These are phyloP conservation scores for Nitzschia sp. DNA, from an alignment of 108 stramenopile species.

Conservation along the genomic window DNA sequence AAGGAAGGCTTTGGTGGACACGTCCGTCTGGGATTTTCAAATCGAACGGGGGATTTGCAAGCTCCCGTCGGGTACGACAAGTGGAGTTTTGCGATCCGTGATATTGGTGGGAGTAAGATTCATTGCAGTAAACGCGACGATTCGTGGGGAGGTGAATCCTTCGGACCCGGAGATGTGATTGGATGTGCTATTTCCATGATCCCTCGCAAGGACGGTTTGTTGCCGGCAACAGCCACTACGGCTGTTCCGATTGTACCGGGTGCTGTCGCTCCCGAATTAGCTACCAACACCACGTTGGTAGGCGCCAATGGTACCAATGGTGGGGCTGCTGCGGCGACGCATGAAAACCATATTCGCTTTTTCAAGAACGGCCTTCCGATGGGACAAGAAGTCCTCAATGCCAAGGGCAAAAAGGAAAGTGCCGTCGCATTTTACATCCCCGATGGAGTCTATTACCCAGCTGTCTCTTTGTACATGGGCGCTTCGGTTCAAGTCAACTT, in stretches of 20 bases:
- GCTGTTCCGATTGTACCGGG: slow-evolving; percentile 2
- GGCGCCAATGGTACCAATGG: neutral
- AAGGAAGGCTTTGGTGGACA: slow-evolving; percentile 51
- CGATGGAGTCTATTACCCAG: slow-evolving; percentile 81
- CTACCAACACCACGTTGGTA: neutral
- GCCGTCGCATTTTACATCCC: slow-evolving; percentile 69
- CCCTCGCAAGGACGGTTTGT: neutral
- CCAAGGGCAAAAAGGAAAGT: slow-evolving; percentile 48
- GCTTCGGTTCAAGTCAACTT: slow-evolving; percentile 69
- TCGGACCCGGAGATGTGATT: slow-evolving; percentile 88
- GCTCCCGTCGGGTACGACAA: slow-evolving; percentile 96
- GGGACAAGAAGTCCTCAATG: slow-evolving; percentile 52
- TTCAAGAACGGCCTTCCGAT: slow-evolving; percentile 90
- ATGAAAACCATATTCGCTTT: slow-evolving; percentile 77
- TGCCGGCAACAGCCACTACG: neutral
- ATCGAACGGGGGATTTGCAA: slow-evolving; percentile 87
- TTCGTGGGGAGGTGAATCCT: slow-evolving; percentile 73
- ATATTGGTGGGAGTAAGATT: slow-evolving; percentile 75
- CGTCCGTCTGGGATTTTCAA: slow-evolving; percentile 85
- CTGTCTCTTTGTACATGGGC: slow-evolving; percentile 77
- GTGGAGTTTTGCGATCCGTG: slow-evolving; percentile 90
- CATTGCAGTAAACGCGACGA: slow-evolving; percentile 75
- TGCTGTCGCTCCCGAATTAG: neutral
- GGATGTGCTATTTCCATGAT: slow-evolving; percentile 84
- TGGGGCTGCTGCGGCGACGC: neutral